phyloP scores from a whole-genome alignment of 129 eudicot genomes.

The Flaveria linearis region DNA sequence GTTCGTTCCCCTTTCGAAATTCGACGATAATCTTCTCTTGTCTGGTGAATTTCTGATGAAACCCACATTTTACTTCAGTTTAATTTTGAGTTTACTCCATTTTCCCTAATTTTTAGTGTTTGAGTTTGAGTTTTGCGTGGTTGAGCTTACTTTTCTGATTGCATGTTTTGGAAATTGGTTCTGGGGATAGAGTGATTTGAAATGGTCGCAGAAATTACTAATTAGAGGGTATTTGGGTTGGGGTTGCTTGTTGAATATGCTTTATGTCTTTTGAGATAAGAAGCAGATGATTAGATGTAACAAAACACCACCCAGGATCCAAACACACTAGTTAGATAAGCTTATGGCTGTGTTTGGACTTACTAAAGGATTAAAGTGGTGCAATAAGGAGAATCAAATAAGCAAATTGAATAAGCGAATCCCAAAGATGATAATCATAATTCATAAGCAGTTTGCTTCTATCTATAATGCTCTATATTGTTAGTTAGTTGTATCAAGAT shows the following conservation, averaged over 20 bases:
- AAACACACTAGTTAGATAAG: background rate
- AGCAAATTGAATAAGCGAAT: background rate
- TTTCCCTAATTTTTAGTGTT: background rate
- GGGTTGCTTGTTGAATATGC: background rate
- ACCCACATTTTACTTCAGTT: background rate
- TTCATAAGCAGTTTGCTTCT: background rate
- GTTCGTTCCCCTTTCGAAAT: conserved; percentile 67
- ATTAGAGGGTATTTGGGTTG: background rate
- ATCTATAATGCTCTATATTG: background rate
- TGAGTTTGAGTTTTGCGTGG: background rate
- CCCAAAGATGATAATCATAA: background rate
- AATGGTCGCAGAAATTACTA: background rate
- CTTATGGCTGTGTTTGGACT: background rate
- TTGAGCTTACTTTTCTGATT: background rate
- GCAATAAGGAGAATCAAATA: background rate
- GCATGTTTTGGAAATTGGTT: background rate
- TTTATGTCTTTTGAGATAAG: background rate
- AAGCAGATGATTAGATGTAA: background rate
- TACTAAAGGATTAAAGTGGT: background rate
- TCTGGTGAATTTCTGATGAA: conserved; percentile 52
- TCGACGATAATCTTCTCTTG: conserved; percentile 66
- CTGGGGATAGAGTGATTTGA: too few relatives aligned
- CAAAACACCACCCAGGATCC: background rate
- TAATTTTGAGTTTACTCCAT: background rate
- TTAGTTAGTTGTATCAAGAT: background rate